These are phyloP conservation scores for Dimargaris xerosporica DNA, from an alignment of 192 early-diverging fungal genomes.

Conservation along the genomic window DNA sequence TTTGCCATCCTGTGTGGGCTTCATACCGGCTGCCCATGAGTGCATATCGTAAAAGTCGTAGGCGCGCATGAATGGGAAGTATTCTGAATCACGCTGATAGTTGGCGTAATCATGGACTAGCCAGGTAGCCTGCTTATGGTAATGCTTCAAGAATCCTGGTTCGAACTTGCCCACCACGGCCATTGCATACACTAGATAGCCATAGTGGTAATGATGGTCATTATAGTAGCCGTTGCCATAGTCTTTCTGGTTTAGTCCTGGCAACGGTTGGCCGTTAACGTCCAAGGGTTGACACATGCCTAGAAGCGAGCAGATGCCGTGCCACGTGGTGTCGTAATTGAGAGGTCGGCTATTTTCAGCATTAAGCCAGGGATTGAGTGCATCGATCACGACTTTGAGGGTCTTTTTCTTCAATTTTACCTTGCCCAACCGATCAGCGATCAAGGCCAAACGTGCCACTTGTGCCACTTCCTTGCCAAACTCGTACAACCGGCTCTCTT, in stretches of 20 bases:
- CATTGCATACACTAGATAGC: conserved; percentile 36
- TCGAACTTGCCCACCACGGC: conserved; percentile 31
- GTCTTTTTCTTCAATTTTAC: conserved; percentile 12
- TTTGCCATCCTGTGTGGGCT: conserved; percentile 28
- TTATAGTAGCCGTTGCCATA: conserved; percentile 41
- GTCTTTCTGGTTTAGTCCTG: no score
- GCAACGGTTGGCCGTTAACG: no score
- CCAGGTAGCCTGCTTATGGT: conserved; percentile 20
- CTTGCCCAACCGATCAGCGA: conserved; percentile 28
- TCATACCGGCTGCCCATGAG: conserved; percentile 45
- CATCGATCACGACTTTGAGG: conserved; percentile 8
- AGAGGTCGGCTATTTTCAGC: conserved; percentile 24
- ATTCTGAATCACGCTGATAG: conserved; percentile 23
- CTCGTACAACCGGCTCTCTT: conserved; percentile 30
- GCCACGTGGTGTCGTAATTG: conserved; percentile 30
- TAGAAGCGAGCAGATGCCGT: conserved; percentile 24
- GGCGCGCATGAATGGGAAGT: conserved; percentile 34
- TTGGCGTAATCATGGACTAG: conserved; percentile 41
- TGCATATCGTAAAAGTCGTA: conserved; percentile 48
- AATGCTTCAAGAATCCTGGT: conserved; percentile 21
- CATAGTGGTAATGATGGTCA: conserved; percentile 47
- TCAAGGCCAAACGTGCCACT: conserved; percentile 31
- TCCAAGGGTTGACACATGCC: conserved; percentile 24
- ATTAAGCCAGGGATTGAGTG: conserved; percentile 25
- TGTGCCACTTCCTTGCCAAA: conserved; percentile 35